phyloP scores from a whole-genome alignment of 345 rosid genomes.

The Eucalyptus albens region DNA sequence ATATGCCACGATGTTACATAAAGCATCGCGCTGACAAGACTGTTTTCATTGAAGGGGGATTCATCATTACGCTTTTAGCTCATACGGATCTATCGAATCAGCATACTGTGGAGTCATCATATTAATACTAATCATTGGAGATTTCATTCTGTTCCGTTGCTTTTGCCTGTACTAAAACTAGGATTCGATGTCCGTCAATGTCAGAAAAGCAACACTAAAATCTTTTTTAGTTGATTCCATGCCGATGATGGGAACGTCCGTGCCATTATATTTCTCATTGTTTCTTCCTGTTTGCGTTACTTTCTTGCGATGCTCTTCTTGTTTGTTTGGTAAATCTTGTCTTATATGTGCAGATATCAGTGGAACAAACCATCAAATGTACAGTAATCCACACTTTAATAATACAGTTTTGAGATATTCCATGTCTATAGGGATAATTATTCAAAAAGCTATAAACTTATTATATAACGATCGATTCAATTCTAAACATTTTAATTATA shows the following conservation, averaged over 20 bases:
- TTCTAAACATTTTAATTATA: no score
- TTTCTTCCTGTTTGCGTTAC: neutral
- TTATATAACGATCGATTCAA: fast-evolving
- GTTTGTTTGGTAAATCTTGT: neutral
- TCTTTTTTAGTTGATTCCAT: neutral
- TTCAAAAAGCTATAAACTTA: no score
- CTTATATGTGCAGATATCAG: neutral
- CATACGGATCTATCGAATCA: neutral
- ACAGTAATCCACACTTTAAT: neutral
- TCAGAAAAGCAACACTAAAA: neutral
- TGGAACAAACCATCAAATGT: neutral
- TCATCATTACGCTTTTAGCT: neutral
- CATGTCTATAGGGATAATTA: neutral
- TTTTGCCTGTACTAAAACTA: neutral
- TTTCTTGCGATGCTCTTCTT: neutral
- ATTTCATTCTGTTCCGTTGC: neutral
- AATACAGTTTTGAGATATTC: neutral
- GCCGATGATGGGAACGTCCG: neutral
- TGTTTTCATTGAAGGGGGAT: neutral
- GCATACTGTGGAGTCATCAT: neutral
- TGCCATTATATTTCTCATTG: neutral
- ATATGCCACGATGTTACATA: neutral
- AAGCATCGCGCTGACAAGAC: neutral
- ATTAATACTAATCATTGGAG: neutral
- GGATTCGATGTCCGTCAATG: neutral